Base-by-base conservation (phyloP, 2,329 filamentous ascomycete species). In the Dactylellina parvicollis region DNA sequence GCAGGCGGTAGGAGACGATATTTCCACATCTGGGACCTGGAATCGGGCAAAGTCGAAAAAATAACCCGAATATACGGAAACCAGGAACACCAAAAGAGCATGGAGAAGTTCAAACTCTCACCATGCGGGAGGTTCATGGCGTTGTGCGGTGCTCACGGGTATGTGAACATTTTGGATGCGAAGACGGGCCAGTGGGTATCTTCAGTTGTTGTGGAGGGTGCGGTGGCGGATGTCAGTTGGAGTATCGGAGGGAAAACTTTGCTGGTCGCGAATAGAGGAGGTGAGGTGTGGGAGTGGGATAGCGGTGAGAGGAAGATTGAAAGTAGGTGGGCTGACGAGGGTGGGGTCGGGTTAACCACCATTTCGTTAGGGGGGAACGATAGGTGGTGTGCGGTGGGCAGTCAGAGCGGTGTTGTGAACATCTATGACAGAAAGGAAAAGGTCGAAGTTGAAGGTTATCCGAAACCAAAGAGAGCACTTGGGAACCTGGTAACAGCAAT, bases 1-100 rank as follows among this genome's bases (percentile, higher is more conserved):
- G 91, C 97, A 71, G 90, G 92, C 16, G 93, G 93, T 36, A 89
- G 94, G 34, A 88, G 95, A 54, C 89, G 89, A 75, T 98, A 92
- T 83, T 97, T 98, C 81, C 95, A 98, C 82, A 89, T 90, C 76
- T 99, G 95, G 95, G 89, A 98, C 78, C 85, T 99, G 22, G 84
- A 89, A 44, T 89, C 90, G 0, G 95, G 95, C 44, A 83, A 85
- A 10, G 88, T 99, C 52, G 90, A 94, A 78, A 96, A 96, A 81
- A 86, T 96, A 46, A 88, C 87, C 77, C 85, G 90, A 79, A 83
- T 95, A 70, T 86, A 90, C 79, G 87, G 92, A 75, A 86, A 91
- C 62, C 92, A 96, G 81, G 75, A 76, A 34, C 72, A 75, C 18
- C 93, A 97, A 80, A 90, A 89, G 77, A 90, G 87, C 40, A 97